Evolutionary conservation across 163 green algal species (phyloP).

Genomic region (Smithsoniella earleae): DNA sequence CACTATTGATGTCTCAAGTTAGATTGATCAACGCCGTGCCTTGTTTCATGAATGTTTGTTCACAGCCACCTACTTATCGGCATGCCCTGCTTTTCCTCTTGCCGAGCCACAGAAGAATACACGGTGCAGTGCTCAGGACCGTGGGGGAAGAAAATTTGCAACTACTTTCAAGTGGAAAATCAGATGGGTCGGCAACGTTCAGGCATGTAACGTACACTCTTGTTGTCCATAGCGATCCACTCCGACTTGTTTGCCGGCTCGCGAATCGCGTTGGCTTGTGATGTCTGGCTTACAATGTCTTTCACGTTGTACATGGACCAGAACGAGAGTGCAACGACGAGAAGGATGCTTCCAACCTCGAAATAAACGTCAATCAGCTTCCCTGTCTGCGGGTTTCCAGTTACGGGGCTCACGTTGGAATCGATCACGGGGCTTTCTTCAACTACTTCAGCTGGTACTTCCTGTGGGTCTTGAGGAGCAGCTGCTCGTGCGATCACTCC

Average conservation of each 20-base stretch:
- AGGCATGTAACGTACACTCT: neutral
- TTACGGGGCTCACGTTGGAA: neutral
- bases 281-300: constrained; percentile 7
- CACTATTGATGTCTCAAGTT: neutral
- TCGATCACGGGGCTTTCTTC: neutral
- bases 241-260: constrained; percentile 23
- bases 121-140: neutral
- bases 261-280: neutral
- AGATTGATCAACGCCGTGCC: too few species aligned
- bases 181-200: neutral
- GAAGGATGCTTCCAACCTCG: constrained; percentile 12
- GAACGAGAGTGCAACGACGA: neutral
- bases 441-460: neutral
- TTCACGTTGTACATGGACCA: constrained; percentile 25
- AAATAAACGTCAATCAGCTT: constrained; percentile 29
- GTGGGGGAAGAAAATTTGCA: too few species aligned
- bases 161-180: neutral
- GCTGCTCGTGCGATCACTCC: neutral
- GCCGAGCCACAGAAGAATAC: neutral
- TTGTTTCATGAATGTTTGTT: too few species aligned
- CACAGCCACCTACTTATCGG: too few species aligned
- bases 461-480: neutral
- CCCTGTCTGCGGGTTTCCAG: constrained; percentile 26
- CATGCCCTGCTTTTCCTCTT: neutral
- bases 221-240: constrained; percentile 14